Conservation (phyloP, 306 rosid species). For the Ochetophila trinervis region DNA sequence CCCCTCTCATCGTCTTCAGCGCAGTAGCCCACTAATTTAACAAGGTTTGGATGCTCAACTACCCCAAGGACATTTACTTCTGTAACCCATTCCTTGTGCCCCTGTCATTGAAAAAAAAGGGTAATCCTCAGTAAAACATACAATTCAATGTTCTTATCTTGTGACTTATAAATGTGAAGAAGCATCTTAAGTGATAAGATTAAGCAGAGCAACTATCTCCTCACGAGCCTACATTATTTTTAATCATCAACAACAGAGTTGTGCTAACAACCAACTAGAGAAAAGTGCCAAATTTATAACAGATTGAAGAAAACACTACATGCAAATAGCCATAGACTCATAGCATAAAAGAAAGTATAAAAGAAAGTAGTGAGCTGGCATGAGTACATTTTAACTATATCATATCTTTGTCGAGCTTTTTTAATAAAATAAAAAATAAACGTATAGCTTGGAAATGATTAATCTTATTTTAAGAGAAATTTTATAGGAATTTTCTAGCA, state of each 20-base stretch:
- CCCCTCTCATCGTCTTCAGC: slow-evolving; percentile 99
- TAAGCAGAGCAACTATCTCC: neutral
- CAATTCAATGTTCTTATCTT: neutral
- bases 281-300: too few species aligned
- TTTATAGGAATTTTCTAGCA: too few species aligned
- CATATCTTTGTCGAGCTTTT: too few species aligned
- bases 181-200: slow-evolving; percentile 1
- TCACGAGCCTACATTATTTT: neutral
- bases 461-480: too few species aligned
- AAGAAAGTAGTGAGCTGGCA: too few species aligned
- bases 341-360: too few species aligned
- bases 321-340: too few species aligned
- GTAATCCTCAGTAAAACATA: neutral
- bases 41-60: slow-evolving; percentile 94
- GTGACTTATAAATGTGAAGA: neutral
- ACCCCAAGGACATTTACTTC: slow-evolving; percentile 97
- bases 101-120: slow-evolving; percentile 43
- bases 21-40: slow-evolving; percentile 89
- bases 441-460: too few species aligned
- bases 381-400: too few species aligned
- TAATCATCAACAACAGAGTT: neutral
- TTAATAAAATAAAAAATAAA: too few species aligned
- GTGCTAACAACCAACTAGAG: neutral
- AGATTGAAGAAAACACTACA: too few species aligned
- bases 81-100: slow-evolving; percentile 98